Base-by-base conservation (phyloP, 495 filamentous ascomycete species). In the Mycothermus thermophilus region DNA sequence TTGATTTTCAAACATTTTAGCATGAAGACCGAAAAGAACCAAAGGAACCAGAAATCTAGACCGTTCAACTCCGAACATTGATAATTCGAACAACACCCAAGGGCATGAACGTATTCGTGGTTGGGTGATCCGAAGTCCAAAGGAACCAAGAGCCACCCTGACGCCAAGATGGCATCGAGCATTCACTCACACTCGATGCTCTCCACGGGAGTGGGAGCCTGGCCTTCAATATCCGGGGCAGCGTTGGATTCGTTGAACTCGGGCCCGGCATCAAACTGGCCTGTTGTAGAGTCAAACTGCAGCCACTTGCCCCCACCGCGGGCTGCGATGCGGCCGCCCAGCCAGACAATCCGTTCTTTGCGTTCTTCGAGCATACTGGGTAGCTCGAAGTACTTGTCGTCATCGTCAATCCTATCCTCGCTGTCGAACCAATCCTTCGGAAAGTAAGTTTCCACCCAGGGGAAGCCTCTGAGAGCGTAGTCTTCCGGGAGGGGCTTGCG, bases 401-500 rank as follows among this genome's bases (percentile, higher is more conserved):
- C 81, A 23, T 90, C 80, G 34, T 86, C 83, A 5, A 78, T 67
- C 41, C 69, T 69, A 10, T 75, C 69, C 33, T 71, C 24, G 0
- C 15, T 67, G 3, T 64, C 51, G 47, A 93, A 93, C 66, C 78
- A 94, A 2, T 60, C 51, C 1, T 60, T 42, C 0, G 83, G 82
- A 35, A 76, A 90, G 37, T 85, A 82, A 8, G 57, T 49, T 27
- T 74, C 66, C 3, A 69, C 71, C 74, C 79, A 93, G 3, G 77
- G 48, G 13, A 87, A 69, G 0, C 87, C 90, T 4, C 79, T 71
- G 35, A 93, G 73, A 0, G 76, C 62, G 40, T 75, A 94, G 42
- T 97, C 90, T 42, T 95, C 90, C 0, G 83, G 77, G 0, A 94
- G 51, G 4, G 83, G 83, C n/a, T 70, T 60, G n/a, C 26, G 19